These are phyloP conservation scores for Sistotremastrum suecicum DNA, from an alignment of 768 basidiomycete species.

Conservation along the genomic window DNA sequence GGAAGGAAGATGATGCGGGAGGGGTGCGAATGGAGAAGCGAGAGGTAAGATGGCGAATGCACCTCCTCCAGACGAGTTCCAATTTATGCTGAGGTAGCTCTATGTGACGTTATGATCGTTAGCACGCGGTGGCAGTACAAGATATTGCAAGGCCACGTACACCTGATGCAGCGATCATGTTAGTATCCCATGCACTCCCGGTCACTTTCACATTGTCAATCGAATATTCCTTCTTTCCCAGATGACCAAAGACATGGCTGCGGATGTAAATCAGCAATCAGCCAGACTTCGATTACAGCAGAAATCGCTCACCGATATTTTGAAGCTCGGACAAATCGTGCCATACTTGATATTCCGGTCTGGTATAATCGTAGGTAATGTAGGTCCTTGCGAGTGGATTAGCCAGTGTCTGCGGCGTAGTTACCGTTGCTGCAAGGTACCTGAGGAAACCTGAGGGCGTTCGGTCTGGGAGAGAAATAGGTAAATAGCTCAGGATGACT, in stretches of 20 bases:
- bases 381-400: no score
- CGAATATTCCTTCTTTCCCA: slow-evolving; percentile 70
- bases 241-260: slow-evolving; percentile 87
- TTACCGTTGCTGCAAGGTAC: no score
- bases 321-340: slow-evolving; percentile 72
- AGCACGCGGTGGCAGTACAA: neutral
- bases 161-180: slow-evolving; percentile 72
- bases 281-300: neutral
- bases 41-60: slow-evolving; percentile 91
- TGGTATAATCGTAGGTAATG: no score
- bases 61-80: slow-evolving; percentile 85
- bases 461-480: no score
- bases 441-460: no score
- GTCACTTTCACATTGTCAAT: slow-evolving; percentile 78
- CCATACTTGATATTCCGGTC: slow-evolving; percentile 32
- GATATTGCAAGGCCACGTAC: slow-evolving; percentile 26
- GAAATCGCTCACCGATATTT: slow-evolving; percentile 58
- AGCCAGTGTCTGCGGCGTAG: no score
- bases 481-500: no score
- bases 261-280: slow-evolving; percentile 2
- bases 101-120: slow-evolving; percentile 12
- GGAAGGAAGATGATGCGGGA: slow-evolving; percentile 39
- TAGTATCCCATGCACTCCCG: slow-evolving; percentile 92
- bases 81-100: slow-evolving; percentile 87
- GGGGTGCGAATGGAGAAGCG: slow-evolving; percentile 50